phyloP scores from a whole-genome alignment of 2,329 filamentous ascomycete genomes.

The Tolypocladium tundrense region DNA sequence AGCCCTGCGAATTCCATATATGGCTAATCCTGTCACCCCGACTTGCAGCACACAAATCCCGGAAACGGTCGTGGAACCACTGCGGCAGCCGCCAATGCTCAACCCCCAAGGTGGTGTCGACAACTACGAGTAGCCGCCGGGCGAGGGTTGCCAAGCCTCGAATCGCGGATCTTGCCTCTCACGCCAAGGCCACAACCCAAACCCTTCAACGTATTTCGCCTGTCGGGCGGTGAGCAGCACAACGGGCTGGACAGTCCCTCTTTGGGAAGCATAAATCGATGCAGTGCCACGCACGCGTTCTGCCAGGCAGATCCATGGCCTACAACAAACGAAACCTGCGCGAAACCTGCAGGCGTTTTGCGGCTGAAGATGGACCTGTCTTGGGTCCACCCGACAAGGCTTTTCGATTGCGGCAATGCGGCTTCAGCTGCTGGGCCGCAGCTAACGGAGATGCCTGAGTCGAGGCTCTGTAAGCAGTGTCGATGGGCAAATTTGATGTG shows the following conservation, averaged over 20 bases:
- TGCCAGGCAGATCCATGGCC: not conserved
- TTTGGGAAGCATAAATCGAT: not conserved
- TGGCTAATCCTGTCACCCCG: not conserved
- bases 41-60: too few relatives aligned
- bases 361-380: not conserved
- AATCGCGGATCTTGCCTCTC: not conserved
- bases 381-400: not conserved
- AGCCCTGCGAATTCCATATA: not conserved
- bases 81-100: not conserved
- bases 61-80: not conserved
- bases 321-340: not conserved
- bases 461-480: not conserved
- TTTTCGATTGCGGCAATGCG: not conserved
- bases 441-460: not conserved
- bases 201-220: not conserved
- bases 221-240: not conserved
- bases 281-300: not conserved
- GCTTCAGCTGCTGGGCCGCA: not conserved
- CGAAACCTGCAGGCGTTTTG: not conserved
- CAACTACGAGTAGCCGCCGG: not conserved
- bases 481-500: not conserved
- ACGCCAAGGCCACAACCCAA: not conserved
- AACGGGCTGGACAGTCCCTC: not conserved
- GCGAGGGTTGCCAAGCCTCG: not conserved
- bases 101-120: not conserved